Evolutionary conservation across 345 rosid genomes (phyloP).

Genomic region (Theobroma cacao): DNA sequence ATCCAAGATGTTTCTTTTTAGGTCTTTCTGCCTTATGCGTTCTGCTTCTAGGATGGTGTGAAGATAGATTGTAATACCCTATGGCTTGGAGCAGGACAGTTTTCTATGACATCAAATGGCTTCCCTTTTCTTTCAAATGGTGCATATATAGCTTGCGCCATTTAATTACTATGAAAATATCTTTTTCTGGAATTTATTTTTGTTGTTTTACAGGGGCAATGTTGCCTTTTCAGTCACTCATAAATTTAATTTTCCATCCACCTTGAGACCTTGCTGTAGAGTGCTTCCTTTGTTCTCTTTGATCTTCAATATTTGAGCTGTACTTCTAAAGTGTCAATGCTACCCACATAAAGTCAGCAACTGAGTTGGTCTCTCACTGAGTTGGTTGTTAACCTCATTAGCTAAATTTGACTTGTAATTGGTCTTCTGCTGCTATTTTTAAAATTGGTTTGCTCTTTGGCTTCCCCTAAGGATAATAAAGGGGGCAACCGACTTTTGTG

Average conservation of each 20-base stretch:
- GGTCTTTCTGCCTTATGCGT: background rate
- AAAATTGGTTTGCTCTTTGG: background rate
- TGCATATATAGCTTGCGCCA: background rate
- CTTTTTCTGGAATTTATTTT: background rate
- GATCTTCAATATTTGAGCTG: background rate
- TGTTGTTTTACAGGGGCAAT: background rate
- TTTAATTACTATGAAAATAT: background rate
- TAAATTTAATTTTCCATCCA: background rate
- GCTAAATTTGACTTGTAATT: constrained; percentile 1
- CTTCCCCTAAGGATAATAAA: background rate
- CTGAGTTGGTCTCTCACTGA: background rate
- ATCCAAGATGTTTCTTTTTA: background rate
- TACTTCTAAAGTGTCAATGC: background rate
- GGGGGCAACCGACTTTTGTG: background rate
- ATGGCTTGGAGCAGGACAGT: background rate
- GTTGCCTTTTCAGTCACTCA: background rate
- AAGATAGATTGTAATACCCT: background rate
- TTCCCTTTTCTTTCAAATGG: background rate
- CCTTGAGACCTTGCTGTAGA: background rate
- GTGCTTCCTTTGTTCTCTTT: background rate
- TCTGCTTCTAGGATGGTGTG: background rate
- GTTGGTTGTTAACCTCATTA: background rate
- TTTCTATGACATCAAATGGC: background rate
- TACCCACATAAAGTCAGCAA: background rate
- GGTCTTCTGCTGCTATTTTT: background rate